Evolutionary conservation across 2,329 filamentous ascomycete species (phyloP).

Genomic region (Orbilia oligospora): DNA sequence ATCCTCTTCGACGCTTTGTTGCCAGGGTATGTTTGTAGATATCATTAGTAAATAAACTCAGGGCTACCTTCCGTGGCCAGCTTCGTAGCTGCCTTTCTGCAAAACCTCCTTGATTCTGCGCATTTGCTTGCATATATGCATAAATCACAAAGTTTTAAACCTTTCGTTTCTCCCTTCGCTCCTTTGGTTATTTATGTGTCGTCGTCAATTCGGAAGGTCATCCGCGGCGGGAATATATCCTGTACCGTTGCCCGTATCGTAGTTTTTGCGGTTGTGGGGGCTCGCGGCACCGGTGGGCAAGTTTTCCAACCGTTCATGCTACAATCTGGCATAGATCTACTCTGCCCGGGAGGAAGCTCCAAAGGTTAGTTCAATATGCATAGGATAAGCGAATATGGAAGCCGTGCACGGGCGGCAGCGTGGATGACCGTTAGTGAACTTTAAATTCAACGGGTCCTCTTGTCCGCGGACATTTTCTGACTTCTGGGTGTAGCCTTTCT

Average conservation of each 20-base stretch:
- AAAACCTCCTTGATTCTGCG: constrained; percentile 24
- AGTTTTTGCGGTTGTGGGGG: too few species aligned
- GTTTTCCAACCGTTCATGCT: background rate
- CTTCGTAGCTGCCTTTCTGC: background rate
- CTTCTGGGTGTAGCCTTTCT: background rate
- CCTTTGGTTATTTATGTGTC: constrained; percentile 1
- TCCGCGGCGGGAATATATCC: background rate
- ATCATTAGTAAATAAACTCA: background rate
- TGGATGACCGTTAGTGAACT: constrained; percentile 26
- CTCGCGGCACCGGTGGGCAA: too few species aligned
- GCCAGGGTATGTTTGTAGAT: background rate
- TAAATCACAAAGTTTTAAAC: constrained; percentile 3
- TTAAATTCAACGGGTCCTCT: constrained; percentile 22
- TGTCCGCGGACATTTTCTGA: constrained; percentile 17
- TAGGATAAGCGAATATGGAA: constrained; percentile 19
- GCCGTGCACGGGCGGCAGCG: constrained; percentile 32
- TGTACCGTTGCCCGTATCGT: background rate
- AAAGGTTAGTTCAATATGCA: constrained; percentile 19
- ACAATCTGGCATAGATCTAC: constrained; percentile 12
- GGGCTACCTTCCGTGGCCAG: background rate
- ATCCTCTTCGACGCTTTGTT: background rate
- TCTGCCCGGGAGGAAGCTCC: constrained; percentile 17
- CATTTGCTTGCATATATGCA: background rate
- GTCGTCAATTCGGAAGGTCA: constrained; percentile 18
- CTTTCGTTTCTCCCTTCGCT: background rate